Evolutionary conservation across 768 basidiomycete genomes (phyloP).

Genomic region (Agaricus blazei): DNA sequence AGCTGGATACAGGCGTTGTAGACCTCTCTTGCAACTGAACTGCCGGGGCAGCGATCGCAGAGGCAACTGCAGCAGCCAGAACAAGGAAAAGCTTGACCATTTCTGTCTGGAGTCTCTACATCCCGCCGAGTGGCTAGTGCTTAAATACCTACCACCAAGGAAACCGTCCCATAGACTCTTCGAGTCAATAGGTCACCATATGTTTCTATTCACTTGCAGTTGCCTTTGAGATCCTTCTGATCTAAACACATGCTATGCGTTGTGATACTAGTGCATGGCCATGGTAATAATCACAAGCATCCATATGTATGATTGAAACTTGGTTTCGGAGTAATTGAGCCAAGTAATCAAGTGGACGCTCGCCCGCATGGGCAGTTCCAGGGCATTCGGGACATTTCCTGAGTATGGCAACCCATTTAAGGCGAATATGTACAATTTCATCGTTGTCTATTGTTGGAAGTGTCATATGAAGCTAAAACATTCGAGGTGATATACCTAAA

Average conservation of each 20-base stretch:
- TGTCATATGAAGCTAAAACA: not conserved
- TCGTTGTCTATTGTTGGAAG: not conserved
- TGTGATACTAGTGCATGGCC: not conserved
- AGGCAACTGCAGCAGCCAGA: slow-evolving; percentile 1
- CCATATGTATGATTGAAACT: not conserved
- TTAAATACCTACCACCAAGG: not conserved
- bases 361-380: not conserved
- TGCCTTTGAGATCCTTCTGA: not conserved
- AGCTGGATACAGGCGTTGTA: slow-evolving; percentile 21
- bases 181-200: not conserved
- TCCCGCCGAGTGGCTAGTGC: not conserved
- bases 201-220: not conserved
- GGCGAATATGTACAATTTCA: not conserved
- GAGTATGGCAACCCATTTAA: not conserved
- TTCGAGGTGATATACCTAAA: not conserved
- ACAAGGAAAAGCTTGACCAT: slow-evolving; percentile 1
- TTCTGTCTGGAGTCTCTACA: not conserved
- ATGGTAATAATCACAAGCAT: not conserved
- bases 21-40: slow-evolving; percentile 15
- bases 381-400: too few relatives aligned
- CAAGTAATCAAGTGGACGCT: not conserved
- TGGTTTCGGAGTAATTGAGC: not conserved
- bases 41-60: slow-evolving; percentile 12
- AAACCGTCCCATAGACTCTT: not conserved
- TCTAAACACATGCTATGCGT: not conserved